Percentiles rank a stretch among this genome's conserved stretches.
phyloP scores from a whole-genome alignment of 495 filamentous ascomycete genomes.

The Penicillium waksmanii region DNA sequence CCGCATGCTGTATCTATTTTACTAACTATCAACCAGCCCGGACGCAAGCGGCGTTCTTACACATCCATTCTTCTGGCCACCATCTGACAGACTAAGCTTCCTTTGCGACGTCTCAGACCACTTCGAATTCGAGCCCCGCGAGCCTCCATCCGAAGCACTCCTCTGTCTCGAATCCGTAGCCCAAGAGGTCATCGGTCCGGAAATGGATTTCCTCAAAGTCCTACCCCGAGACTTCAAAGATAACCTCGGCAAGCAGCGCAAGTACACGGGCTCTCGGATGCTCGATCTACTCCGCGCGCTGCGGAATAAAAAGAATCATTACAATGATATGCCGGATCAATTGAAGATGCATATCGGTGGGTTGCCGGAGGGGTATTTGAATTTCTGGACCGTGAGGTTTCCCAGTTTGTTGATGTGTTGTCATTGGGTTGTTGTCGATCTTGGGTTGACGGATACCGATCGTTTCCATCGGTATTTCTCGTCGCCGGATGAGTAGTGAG shows the following conservation, averaged over 20 bases:
- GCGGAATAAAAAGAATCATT: constrained; percentile 95
- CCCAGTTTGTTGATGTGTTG: constrained; percentile 81
- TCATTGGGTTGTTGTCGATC: constrained; percentile 70
- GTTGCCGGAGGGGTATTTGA: constrained; percentile 81
- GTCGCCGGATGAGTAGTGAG: constrained; percentile 24
- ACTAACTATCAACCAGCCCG: constrained; percentile 46
- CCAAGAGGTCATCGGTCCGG: constrained; percentile 55
- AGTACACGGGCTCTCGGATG: constrained; percentile 82
- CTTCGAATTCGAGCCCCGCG: constrained; percentile 87
- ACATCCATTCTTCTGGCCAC: constrained; percentile 95
- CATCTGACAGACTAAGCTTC: constrained; percentile 85
- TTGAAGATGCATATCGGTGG: constrained; percentile 78
- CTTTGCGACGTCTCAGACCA: constrained; percentile 93
- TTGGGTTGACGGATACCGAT: constrained; percentile 66
- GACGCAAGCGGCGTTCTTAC: constrained; percentile 76
- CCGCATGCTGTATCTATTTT: neutral
- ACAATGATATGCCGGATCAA: constrained; percentile 82
- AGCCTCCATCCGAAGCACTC: constrained; percentile 72
- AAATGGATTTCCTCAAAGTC: constrained; percentile 73
- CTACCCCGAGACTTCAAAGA: constrained; percentile 83
- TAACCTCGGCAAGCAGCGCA: constrained; percentile 88
- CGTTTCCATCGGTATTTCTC: constrained; percentile 78
- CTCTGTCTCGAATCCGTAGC: constrained; percentile 63
- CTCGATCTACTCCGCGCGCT: constrained; percentile 87
- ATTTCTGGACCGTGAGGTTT: constrained; percentile 83